A percentile compares a stretch with the other conserved stretches of the same genome.
phyloP scores from a whole-genome alignment of 2,329 filamentous ascomycete genomes.

The Chlorencoelia australis region DNA sequence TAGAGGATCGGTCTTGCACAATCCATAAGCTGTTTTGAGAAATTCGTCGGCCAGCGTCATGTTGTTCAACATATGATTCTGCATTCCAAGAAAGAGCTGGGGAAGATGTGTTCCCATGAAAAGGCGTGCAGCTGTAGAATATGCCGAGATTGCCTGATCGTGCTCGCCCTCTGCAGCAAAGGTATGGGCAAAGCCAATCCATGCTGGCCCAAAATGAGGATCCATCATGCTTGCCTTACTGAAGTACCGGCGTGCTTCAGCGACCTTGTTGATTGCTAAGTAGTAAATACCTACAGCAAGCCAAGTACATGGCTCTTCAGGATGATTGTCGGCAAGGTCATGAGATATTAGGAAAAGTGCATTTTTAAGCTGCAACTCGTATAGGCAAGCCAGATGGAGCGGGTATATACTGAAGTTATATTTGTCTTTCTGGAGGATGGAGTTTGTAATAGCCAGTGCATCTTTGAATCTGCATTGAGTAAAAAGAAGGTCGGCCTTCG shows the following conservation, averaged over 20 bases:
- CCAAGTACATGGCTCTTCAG: constrained; percentile 85
- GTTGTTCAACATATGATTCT: constrained; percentile 92
- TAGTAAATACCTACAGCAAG: constrained; percentile 95
- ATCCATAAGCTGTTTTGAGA: constrained; percentile 73
- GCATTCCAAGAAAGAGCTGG: constrained; percentile 95
- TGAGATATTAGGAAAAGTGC: constrained; percentile 83
- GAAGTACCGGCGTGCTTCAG: constrained; percentile 91
- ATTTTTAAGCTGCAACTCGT: constrained; percentile 79
- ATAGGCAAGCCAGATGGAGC: constrained; percentile 81
- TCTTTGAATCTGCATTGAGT: constrained; percentile 91
- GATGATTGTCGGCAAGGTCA: constrained; percentile 83
- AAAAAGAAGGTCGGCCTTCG: constrained; percentile 82
- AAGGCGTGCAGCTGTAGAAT: constrained; percentile 85
- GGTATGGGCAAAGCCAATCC: constrained; percentile 98
- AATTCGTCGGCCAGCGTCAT: constrained; percentile 92
- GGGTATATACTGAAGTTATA: constrained; percentile 87
- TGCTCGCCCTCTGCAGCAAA: constrained; percentile 97
- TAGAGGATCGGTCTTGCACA: constrained; percentile 78
- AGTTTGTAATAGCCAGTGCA: constrained; percentile 72
- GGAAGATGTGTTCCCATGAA: constrained; percentile 97
- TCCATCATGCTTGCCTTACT: constrained; percentile 97
- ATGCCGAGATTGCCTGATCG: constrained; percentile 95
- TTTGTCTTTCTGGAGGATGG: constrained; percentile 72
- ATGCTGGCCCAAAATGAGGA: constrained; percentile 90
- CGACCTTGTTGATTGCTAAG: constrained; percentile 76